phyloP scores from a whole-genome alignment of 1,139 yeast species.

The Meyerozyma carpophila region DNA sequence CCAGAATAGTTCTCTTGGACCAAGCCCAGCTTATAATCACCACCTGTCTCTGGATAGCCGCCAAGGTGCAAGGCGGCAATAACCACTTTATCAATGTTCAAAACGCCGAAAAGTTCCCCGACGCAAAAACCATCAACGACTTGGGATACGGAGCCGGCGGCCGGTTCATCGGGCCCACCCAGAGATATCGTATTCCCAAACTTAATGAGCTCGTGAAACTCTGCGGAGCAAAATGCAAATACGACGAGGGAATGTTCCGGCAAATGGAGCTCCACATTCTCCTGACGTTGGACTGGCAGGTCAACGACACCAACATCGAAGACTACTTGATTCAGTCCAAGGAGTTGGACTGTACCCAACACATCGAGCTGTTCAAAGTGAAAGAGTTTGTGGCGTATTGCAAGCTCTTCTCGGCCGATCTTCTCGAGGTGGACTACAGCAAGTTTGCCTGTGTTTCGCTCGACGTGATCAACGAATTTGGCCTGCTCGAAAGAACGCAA shows the following conservation, averaged over 20 bases:
- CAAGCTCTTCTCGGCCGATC: slow-evolving; percentile 31
- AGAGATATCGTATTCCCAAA: slow-evolving; percentile 61
- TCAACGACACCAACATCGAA: slow-evolving; percentile 53
- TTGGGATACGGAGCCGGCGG: slow-evolving; percentile 51
- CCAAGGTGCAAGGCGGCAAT: slow-evolving; percentile 65
- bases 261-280: slow-evolving; percentile 51
- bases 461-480: slow-evolving; percentile 33
- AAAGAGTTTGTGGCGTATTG: slow-evolving; percentile 35
- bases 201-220: slow-evolving; percentile 55
- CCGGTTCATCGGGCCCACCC: slow-evolving; percentile 59
- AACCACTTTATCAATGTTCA: slow-evolving; percentile 56
- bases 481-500: slow-evolving; percentile 19
- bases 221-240: slow-evolving; percentile 53
- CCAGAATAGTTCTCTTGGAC: slow-evolving; percentile 54
- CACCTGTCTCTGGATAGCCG: slow-evolving; percentile 63
- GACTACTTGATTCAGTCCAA: slow-evolving; percentile 37
- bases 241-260: slow-evolving; percentile 59
- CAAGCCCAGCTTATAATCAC: slow-evolving; percentile 61
- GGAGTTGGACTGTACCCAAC: slow-evolving; percentile 13
- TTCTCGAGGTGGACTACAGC: slow-evolving; percentile 27
- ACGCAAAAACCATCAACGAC: slow-evolving; percentile 33
- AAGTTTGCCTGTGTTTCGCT: slow-evolving; percentile 31
- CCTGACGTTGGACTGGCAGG: slow-evolving; percentile 57
- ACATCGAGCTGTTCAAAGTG: slow-evolving; percentile 28
- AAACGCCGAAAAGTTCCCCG: slow-evolving; percentile 24